A percentile compares a stretch with the other conserved stretches of the same genome.
Evolutionary conservation across 208 protist genomes (phyloP).

Genomic region (Leishmania lainsoni): DNA sequence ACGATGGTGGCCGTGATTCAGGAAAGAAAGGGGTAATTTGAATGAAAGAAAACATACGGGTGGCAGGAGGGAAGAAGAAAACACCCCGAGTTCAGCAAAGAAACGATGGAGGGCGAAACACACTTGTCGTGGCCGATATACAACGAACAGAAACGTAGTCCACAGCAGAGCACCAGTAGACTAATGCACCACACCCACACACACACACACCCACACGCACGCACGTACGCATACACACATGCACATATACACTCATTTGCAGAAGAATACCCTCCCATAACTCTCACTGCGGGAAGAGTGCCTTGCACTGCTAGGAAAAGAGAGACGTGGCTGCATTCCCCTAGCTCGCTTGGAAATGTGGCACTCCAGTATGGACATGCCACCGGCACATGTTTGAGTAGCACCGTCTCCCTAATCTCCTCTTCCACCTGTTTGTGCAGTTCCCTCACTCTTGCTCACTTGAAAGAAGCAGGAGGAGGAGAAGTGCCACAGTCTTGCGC

Average conservation of each 20-base stretch:
- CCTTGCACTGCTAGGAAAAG: not conserved
- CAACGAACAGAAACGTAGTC: not conserved
- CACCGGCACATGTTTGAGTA: not conserved
- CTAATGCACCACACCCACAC: too few species aligned
- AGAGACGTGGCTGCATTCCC: not conserved
- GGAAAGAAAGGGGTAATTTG: not conserved
- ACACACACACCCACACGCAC: not conserved
- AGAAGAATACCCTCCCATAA: not conserved
- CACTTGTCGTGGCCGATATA: not conserved
- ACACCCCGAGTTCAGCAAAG: not conserved
- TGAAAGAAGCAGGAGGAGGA: too few species aligned
- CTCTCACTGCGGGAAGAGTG: not conserved
- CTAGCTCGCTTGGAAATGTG: not conserved
- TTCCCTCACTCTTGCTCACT: not conserved
- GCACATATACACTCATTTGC: conserved; percentile 1
- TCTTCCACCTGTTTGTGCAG: not conserved
- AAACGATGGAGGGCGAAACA: not conserved
- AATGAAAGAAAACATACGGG: not conserved
- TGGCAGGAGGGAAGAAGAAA: not conserved
- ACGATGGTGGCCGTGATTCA: not conserved
- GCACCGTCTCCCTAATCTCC: not conserved
- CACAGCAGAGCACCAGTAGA: not conserved
- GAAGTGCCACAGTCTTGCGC: not conserved
- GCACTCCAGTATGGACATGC: too few species aligned
- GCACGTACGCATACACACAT: not conserved